Base-by-base conservation (phyloP, 176 grass and related monocot species). In the Puccinellia tenuiflora region DNA sequence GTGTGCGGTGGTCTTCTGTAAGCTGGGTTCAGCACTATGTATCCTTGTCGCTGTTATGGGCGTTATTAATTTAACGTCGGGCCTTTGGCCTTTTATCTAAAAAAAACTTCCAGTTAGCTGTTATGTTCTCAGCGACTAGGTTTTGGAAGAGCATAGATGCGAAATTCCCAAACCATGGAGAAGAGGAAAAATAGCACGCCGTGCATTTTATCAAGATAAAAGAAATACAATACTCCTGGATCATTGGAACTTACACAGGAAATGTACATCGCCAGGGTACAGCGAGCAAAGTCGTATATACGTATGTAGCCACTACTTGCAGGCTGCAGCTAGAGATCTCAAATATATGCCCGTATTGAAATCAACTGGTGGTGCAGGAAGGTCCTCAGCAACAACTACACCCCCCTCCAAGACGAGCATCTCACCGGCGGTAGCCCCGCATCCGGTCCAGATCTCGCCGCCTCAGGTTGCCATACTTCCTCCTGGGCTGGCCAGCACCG, bases 391-490 rank as follows among this genome's bases (percentile, higher is more conserved):
- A 71, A 53, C 16, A 65, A 13, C 14, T 46, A 51, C 46, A 33
- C 12, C 9, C 10, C 10, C 50, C 21, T 7, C 7, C 3, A n/a
- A 38, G 56, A 61, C 35, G 52, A 50, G 7, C 57, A 29, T 77
- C 77, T 90, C 83, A 90, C 5, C 84, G 46, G 31, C 88, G 88
- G 83, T 86, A 90, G 38, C 88, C 88, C 2, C 83, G 88, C 88
- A 90, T 86, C 24, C 83, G 79, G 61, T 90, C 83, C 45, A 90
- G 79, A 3, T 90, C 79, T 55, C 88, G 88, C 64, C 57, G 73
- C 73, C 88, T 82, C 64, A 90, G 54, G 14, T 90, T 90, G 79
- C 83, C 83, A 21, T 90, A 86, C 73, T 90, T 90, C 54, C 88
- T 90, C 35, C 82, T 76, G 42, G 78, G 81, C 38, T 55, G 45